Evolutionary conservation across 1,284 basidiomycete species (phyloP).

Genomic region (Ustilago bromivora): DNA sequence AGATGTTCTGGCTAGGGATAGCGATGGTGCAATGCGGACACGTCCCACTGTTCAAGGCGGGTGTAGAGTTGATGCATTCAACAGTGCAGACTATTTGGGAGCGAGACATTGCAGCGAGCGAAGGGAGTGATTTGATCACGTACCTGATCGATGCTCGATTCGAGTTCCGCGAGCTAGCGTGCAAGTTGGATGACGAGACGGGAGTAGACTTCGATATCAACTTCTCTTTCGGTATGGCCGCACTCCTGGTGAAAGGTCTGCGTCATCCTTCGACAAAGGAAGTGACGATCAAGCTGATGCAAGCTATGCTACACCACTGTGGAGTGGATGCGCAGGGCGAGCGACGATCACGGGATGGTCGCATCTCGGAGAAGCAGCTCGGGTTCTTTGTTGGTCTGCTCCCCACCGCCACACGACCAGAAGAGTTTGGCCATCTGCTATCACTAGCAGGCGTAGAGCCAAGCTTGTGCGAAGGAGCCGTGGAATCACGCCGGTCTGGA

Average conservation of each 20-base stretch:
- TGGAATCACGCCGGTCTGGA: slow-evolving; percentile 46
- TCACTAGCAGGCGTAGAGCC: slow-evolving; percentile 51
- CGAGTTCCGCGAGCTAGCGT: slow-evolving; percentile 62
- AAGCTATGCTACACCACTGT: slow-evolving; percentile 52
- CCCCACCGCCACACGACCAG: slow-evolving; percentile 56
- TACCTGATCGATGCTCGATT: slow-evolving; percentile 60
- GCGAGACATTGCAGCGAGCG: slow-evolving; percentile 48
- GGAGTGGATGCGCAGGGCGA: slow-evolving; percentile 51
- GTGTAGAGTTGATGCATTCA: slow-evolving; percentile 59
- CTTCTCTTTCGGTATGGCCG: slow-evolving; percentile 64
- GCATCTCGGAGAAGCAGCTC: slow-evolving; percentile 54
- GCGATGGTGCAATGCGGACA: slow-evolving; percentile 64
- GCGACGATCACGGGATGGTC: slow-evolving; percentile 36
- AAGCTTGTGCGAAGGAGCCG: slow-evolving; percentile 34
- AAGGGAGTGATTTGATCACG: slow-evolving; percentile 49
- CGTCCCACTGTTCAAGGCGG: slow-evolving; percentile 62
- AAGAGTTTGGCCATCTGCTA: slow-evolving; percentile 61
- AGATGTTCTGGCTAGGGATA: slow-evolving; percentile 67
- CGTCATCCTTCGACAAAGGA: slow-evolving; percentile 61
- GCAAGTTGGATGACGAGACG: slow-evolving; percentile 62
- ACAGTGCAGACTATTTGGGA: slow-evolving; percentile 57
- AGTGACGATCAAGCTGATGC: slow-evolving; percentile 58
- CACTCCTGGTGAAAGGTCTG: slow-evolving; percentile 63
- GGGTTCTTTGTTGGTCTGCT: slow-evolving; percentile 64
- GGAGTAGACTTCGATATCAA: slow-evolving; percentile 68